Evolutionary conservation across 2,329 filamentous ascomycete species (phyloP).

Genomic region (Fusarium protoensiforme): DNA sequence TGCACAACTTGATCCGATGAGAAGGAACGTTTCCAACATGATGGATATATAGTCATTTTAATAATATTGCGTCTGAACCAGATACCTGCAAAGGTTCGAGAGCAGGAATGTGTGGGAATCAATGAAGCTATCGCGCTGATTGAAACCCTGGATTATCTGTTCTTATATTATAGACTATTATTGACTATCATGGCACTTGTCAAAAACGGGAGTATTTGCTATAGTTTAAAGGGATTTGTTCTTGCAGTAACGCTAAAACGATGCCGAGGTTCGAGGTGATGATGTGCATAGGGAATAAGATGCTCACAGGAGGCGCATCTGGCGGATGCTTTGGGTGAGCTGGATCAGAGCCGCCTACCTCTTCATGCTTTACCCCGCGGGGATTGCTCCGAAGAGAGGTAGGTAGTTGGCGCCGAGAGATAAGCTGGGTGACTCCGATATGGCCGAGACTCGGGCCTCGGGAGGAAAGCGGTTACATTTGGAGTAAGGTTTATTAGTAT

Average conservation of each 20-base stretch:
- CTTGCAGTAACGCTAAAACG: too few species aligned
- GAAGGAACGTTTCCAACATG: too few species aligned
- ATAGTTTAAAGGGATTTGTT: too few species aligned
- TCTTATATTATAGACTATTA: background rate
- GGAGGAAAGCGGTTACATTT: background rate
- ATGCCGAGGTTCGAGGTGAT: too few species aligned
- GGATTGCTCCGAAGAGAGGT: background rate
- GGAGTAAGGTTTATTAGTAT: background rate
- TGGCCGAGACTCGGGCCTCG: background rate
- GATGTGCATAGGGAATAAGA: too few species aligned
- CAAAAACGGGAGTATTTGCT: background rate
- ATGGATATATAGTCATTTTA: too few species aligned
- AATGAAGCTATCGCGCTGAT: too few species aligned
- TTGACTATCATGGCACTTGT: background rate
- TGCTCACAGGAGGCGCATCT: too few species aligned
- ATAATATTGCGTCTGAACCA: too few species aligned
- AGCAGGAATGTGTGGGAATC: too few species aligned
- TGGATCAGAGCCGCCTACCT: background rate
- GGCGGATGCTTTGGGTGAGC: background rate
- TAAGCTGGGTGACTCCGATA: background rate
- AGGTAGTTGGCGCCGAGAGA: background rate
- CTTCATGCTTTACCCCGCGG: background rate
- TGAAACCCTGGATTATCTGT: too few species aligned
- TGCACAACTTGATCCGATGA: background rate
- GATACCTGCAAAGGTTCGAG: too few species aligned